phyloP scores from a whole-genome alignment of 2,329 filamentous ascomycete species.

The Sphaerulina musiva region DNA sequence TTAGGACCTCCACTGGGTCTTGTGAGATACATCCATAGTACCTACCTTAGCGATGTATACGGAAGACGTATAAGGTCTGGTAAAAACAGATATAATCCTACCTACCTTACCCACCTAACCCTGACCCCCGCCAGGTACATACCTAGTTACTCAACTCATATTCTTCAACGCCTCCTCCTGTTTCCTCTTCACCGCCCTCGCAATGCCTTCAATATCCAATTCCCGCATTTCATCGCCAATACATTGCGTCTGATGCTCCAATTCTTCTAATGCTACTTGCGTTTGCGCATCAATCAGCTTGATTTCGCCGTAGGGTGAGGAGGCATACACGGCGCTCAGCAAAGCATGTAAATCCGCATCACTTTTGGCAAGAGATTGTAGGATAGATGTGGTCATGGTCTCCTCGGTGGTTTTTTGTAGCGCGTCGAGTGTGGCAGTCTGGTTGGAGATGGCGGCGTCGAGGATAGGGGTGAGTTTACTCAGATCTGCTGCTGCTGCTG shows the following conservation, averaged over 20 bases:
- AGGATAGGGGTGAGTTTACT: constrained; percentile 26
- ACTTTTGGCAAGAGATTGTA: constrained; percentile 34
- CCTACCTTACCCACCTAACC: too few species aligned
- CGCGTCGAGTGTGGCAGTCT: constrained; percentile 32
- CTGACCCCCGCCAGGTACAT: too few species aligned
- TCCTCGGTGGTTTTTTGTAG: constrained; percentile 33
- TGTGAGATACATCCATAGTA: too few species aligned
- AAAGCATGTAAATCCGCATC: constrained; percentile 36
- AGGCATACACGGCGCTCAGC: constrained; percentile 35
- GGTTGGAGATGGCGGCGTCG: constrained; percentile 29
- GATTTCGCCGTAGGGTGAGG: constrained; percentile 23
- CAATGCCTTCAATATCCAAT: constrained; percentile 29
- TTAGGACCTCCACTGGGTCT: too few species aligned
- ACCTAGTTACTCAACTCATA: background rate
- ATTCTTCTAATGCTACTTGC: constrained; percentile 30
- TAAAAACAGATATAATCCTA: too few species aligned
- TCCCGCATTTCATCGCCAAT: constrained; percentile 35
- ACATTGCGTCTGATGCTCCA: constrained; percentile 36
- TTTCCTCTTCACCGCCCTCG: constrained; percentile 18
- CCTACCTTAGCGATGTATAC: too few species aligned
- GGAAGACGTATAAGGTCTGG: too few species aligned
- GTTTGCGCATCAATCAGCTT: constrained; percentile 22
- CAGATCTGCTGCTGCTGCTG: constrained; percentile 8
- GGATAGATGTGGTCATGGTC: constrained; percentile 32
- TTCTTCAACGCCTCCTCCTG: constrained; percentile 15